Evolutionary conservation across 2,329 filamentous ascomycete species (phyloP), one percentile per base, ranked within the genome.

Genomic region (Aspergillus amoenus): DNA sequence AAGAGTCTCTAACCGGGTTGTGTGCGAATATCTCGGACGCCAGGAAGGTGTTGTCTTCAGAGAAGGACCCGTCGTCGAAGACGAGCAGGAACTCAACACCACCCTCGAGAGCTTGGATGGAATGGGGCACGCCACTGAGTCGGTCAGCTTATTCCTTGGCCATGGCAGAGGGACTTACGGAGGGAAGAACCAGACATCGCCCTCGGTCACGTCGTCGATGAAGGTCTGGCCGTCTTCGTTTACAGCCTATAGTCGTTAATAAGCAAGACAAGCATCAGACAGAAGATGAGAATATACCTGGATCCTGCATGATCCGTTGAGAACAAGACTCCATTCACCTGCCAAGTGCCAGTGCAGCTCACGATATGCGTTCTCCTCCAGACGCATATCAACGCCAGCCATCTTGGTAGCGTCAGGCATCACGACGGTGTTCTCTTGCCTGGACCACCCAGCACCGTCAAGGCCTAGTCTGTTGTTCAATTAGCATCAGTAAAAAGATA

Each of bases 141-240:
- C 21, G 18, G 6, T 45, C 1, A 54, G 34, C 34, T 37, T 5
- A 22, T 43, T 21, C 3, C 2, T n/a, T 18, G 9, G 12, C 7
- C 21, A 24, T 12, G 4, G 15, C 15, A 11, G 30, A 6, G 11
- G 11, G 2, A 24, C 50, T 4, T 49, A 74, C 72, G 86, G 85
- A 21, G 89, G 89, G 75, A 93, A 93, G 67, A 90, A 93, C 89
- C 88, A 93, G 6, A 93, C 73, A 66, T 93, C 90, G 4, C 90
- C 90, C 67, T 89, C 87, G 67, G 85, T 82, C 21, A 93, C 74
- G 67, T 93, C 89, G 62, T 91, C 89, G 59, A 92, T 83, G 70
- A 91, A 92, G 61, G 85, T 89, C 59, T 89, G 85, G 9, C 89
- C 89, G 60, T 93, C 87, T 39, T 72, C 69, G 11, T 74, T 70